These are phyloP conservation scores for Puccinia brachypodii DNA, from an alignment of 1,284 basidiomycete species.

Conservation along the genomic window DNA sequence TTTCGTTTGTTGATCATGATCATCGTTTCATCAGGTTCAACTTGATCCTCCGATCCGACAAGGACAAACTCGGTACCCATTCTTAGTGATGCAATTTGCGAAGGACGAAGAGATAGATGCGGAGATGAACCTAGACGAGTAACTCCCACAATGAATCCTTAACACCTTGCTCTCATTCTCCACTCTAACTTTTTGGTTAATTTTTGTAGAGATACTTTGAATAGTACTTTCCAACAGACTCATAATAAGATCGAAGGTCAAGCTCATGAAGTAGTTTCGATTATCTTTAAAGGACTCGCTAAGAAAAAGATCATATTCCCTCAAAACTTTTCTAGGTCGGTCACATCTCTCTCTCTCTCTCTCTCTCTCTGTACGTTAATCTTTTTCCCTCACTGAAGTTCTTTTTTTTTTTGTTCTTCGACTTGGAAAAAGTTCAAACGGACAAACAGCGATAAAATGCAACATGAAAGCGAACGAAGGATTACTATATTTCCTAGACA, in stretches of 20 bases:
- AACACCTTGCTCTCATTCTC: neutral
- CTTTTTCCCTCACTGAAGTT: neutral
- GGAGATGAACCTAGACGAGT: conserved; percentile 91
- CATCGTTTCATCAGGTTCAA: conserved; percentile 66
- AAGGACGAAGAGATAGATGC: conserved; percentile 96
- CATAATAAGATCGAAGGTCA: conserved; percentile 43
- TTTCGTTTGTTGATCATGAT: neutral
- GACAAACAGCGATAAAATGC: conserved; percentile 72
- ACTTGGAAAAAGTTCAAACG: conserved; percentile 59
- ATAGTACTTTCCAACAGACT: conserved; percentile 29
- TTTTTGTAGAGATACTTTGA: conserved; percentile 31
- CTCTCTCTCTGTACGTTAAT: neutral
- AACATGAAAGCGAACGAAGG: conserved; percentile 97
- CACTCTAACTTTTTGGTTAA: neutral
- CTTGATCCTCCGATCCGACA: conserved; percentile 91
- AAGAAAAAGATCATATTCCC: conserved; percentile 84
- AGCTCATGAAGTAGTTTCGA: conserved; percentile 76
- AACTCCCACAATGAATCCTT: conserved; percentile 48
- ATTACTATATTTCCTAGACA: conserved; percentile 96
- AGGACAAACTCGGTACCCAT: conserved; percentile 97
- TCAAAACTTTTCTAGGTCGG: conserved; percentile 77
- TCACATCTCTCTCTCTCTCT: conserved; percentile 10
- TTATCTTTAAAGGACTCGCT: conserved; percentile 86
- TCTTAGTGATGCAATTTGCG: conserved; percentile 95
- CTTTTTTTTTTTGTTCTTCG: conserved; percentile 6